These are phyloP conservation scores for Neoascochyta sp. DNA, from an alignment of 2,329 filamentous ascomycete genomes.

Conservation along the genomic window DNA sequence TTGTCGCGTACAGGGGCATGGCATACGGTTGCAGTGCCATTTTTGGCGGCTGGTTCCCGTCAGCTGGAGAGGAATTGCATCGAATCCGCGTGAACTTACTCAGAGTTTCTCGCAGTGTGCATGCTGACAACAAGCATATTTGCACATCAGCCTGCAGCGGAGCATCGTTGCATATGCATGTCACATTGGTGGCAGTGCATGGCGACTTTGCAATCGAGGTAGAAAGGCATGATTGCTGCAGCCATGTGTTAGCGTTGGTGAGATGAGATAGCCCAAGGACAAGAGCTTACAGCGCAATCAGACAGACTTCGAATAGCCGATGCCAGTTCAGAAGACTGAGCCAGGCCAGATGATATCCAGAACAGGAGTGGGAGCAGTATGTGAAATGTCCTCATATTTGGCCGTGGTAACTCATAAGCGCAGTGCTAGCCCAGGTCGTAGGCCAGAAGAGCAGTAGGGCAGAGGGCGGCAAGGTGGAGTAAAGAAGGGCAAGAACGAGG, in stretches of 20 bases:
- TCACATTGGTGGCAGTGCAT: constrained; percentile 8
- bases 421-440: too few species aligned
- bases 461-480: too few species aligned
- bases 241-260: constrained; percentile 1
- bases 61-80: background rate
- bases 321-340: constrained; percentile 11
- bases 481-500: too few species aligned
- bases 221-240: constrained; percentile 14
- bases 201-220: constrained; percentile 9
- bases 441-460: too few species aligned
- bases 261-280: too few species aligned
- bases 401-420: constrained; percentile 1
- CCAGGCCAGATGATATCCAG: constrained; percentile 13
- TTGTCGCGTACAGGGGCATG: constrained; percentile 38
- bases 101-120: constrained; percentile 15
- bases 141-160: constrained; percentile 11
- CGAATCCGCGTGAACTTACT: constrained; percentile 4
- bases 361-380: constrained; percentile 14
- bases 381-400: constrained; percentile 15
- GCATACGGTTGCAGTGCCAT: constrained; percentile 41
- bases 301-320: constrained; percentile 12
- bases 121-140: constrained; percentile 11
- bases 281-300: constrained; percentile 17
- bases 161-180: constrained; percentile 16
- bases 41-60: constrained; percentile 38